Percentiles rank a stretch among this genome's conserved stretches.
These are phyloP conservation scores for Pleoardoris graminearum DNA, from an alignment of 2,329 filamentous ascomycete species.

Conservation along the genomic window DNA sequence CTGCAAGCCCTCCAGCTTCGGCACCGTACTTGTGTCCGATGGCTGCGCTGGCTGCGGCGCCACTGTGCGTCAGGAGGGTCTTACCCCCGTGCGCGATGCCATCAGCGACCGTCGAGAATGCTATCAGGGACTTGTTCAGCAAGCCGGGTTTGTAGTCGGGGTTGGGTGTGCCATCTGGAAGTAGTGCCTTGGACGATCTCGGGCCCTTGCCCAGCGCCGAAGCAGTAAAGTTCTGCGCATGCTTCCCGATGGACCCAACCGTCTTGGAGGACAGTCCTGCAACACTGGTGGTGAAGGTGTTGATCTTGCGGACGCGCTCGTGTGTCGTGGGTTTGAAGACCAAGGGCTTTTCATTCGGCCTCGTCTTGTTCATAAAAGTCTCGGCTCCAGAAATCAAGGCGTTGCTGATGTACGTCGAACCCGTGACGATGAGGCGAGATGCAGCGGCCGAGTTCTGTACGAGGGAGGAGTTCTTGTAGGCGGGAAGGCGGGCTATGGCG, in stretches of 20 bases:
- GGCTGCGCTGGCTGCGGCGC: slow-evolving; percentile 79
- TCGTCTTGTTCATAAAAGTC: slow-evolving; percentile 76
- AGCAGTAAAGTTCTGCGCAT: slow-evolving; percentile 90
- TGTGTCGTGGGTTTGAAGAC: slow-evolving; percentile 87
- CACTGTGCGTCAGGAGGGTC: slow-evolving; percentile 73
- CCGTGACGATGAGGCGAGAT: slow-evolving; percentile 89
- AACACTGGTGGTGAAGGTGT: slow-evolving; percentile 79
- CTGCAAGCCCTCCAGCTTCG: slow-evolving; percentile 79
- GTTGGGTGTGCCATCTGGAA: slow-evolving; percentile 68
- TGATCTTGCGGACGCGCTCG: slow-evolving; percentile 82
- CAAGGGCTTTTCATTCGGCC: slow-evolving; percentile 77
- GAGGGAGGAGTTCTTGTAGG: slow-evolving; percentile 85
- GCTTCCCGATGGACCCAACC: slow-evolving; percentile 77
- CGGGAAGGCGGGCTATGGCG: slow-evolving; percentile 78
- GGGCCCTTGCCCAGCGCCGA: slow-evolving; percentile 67
- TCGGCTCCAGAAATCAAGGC: slow-evolving; percentile 77
- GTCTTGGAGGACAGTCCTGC: slow-evolving; percentile 83
- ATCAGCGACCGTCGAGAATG: slow-evolving; percentile 91
- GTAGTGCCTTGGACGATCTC: slow-evolving; percentile 62
- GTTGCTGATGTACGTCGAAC: slow-evolving; percentile 77
- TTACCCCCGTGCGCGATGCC: slow-evolving; percentile 87
- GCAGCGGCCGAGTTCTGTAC: slow-evolving; percentile 86
- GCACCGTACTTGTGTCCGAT: slow-evolving; percentile 87
- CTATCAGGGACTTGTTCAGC: slow-evolving; percentile 94
- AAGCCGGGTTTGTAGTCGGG: slow-evolving; percentile 82